Conservation (phyloP, 345 rosid species). For the Arabis alpina region DNA sequence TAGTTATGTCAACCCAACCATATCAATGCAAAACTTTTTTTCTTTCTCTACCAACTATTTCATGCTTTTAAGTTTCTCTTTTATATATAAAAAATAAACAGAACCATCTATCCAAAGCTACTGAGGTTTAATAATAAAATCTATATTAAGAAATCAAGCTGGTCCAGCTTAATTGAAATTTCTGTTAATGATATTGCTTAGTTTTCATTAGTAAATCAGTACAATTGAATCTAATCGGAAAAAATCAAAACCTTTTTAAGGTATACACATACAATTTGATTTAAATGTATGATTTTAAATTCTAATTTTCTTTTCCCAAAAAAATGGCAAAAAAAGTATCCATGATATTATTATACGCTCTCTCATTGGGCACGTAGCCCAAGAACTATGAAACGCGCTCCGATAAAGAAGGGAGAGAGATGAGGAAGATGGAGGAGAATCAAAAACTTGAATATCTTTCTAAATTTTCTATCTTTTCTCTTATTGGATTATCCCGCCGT, state of each 20-base stretch:
- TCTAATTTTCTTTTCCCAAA: neutral
- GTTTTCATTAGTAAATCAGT: neutral
- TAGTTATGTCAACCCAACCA: neutral
- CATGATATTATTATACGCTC: neutral
- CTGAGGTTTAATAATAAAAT: neutral
- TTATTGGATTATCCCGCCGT: constrained; percentile 30
- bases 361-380: constrained; percentile 32
- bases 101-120: neutral
- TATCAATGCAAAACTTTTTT: neutral
- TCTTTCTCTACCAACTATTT: neutral
- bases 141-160: neutral
- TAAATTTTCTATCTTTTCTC: neutral
- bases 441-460: constrained; percentile 26
- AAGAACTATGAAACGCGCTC: constrained; percentile 37
- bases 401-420: constrained; percentile 37
- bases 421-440: constrained; percentile 40
- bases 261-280: neutral
- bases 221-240: neutral
- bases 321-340: neutral
- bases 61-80: neutral
- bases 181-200: neutral
- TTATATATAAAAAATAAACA: neutral
- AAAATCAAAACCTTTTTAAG: neutral
- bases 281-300: no score
- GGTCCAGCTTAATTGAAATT: neutral